Evolutionary conservation across 345 rosid species (phyloP).

Genomic region (Aurinia saxatilis): DNA sequence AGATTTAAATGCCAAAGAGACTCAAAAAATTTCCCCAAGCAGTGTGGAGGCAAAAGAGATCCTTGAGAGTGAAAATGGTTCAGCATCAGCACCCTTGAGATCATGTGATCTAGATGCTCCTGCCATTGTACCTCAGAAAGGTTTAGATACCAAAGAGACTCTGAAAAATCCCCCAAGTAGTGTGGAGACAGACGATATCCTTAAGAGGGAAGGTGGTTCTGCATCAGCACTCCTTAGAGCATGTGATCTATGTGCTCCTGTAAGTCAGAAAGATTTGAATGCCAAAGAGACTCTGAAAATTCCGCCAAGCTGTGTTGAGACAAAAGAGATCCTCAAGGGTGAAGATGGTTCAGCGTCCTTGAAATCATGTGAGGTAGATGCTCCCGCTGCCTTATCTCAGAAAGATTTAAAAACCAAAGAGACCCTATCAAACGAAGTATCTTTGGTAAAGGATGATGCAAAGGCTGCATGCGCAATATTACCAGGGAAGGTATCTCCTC

Average conservation of each 20-base stretch:
- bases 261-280: conserved; percentile 20
- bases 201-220: conserved; percentile 15
- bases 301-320: neutral
- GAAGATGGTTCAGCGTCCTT: conserved; percentile 19
- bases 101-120: neutral
- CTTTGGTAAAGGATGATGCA: conserved; percentile 19
- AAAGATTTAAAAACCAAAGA: conserved; percentile 30
- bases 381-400: conserved; percentile 20
- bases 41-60: neutral
- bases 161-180: neutral
- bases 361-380: conserved; percentile 9
- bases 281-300: conserved; percentile 20
- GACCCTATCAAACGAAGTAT: conserved; percentile 26
- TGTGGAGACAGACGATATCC: neutral
- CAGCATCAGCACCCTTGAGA: conserved; percentile 8
- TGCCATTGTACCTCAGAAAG: conserved; percentile 24
- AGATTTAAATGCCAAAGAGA: conserved; percentile 18
- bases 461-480: neutral
- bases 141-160: conserved; percentile 18
- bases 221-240: conserved; percentile 9
- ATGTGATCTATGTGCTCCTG: conserved; percentile 13
- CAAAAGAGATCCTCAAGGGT: neutral
- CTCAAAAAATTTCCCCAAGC: neutral
- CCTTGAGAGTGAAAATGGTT: conserved; percentile 15
- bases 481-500: neutral